Conservation (phyloP, 2,329 filamentous ascomycete genomes). For the Septoria petroselini region DNA sequence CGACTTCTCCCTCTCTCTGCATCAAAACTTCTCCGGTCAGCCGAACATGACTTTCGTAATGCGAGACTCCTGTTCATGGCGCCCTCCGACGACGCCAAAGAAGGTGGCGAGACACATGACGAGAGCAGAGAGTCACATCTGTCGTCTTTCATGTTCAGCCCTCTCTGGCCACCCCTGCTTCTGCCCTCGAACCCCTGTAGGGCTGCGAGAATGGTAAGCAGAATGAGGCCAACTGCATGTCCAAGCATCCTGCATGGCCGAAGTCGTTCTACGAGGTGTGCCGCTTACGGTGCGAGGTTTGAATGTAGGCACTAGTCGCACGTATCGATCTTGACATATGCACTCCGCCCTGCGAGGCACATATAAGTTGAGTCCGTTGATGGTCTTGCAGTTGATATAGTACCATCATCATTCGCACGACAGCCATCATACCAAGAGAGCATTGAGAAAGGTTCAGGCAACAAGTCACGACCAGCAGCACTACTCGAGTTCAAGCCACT, state of each 20-base stretch:
- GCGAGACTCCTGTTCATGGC: constrained; percentile 7
- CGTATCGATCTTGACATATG: not conserved
- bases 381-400: too few species aligned
- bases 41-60: not conserved
- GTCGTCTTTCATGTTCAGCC: not conserved
- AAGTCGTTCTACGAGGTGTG: not conserved
- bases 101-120: constrained; percentile 12
- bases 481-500: too few species aligned
- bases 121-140: constrained; percentile 4
- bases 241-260: constrained; percentile 11
- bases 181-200: constrained; percentile 5
- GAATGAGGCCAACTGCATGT: not conserved
- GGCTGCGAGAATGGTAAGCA: not conserved
- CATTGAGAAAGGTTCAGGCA: not conserved
- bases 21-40: not conserved
- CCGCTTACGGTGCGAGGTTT: not conserved
- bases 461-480: too few species aligned
- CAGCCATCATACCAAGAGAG: too few species aligned
- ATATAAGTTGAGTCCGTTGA: constrained; percentile 1
- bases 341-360: not conserved
- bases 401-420: too few species aligned
- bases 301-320: not conserved
- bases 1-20: constrained; percentile 3
- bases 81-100: constrained; percentile 7
- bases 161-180: constrained; percentile 6